These are phyloP conservation scores for Ilex paraguariensis DNA, from an alignment of 305 asterid genomes.

Conservation along the genomic window DNA sequence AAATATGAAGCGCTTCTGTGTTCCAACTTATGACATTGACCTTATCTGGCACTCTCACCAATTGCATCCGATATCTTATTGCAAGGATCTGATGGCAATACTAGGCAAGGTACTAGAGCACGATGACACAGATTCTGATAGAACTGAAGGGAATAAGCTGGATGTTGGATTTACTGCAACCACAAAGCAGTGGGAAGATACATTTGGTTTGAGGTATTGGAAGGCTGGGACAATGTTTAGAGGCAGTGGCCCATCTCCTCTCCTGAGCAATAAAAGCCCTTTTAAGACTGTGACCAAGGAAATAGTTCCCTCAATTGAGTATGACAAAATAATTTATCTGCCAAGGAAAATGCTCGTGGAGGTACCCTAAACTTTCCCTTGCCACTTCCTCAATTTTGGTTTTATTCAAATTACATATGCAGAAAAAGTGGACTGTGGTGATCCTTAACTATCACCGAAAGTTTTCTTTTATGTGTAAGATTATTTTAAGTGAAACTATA, in stretches of 20 bases:
- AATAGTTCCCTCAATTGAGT: conserved; percentile 23
- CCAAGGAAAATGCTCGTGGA: conserved; percentile 21
- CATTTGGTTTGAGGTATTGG: conserved; percentile 84
- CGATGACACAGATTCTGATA: conserved; percentile 91
- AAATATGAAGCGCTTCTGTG: conserved; percentile 70
- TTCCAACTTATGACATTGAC: conserved; percentile 96
- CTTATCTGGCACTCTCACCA: conserved; percentile 99
- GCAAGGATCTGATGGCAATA: conserved; percentile 63
- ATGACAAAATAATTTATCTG: conserved; percentile 34
- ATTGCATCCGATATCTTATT: conserved; percentile 73
- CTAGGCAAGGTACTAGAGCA: conserved; percentile 82
- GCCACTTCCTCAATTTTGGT: no score
- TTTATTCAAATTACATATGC: no score
- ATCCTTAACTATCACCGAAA: no score
- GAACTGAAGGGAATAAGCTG: conserved; percentile 89
- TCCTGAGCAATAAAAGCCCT: conserved; percentile 49
- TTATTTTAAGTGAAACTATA: no score
- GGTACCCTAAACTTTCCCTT: no score
- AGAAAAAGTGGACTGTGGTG: no score
- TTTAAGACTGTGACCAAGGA: conserved; percentile 21
- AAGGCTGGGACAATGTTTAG: conserved; percentile 93
- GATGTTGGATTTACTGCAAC: conserved; percentile 82
- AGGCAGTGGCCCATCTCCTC: conserved; percentile 73
- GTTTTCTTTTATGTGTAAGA: no score
- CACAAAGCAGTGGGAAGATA: conserved; percentile 72